These are phyloP conservation scores for Pseudogymnoascus sp. DNA, from an alignment of 2,329 filamentous ascomycete species.

Conservation along the genomic window DNA sequence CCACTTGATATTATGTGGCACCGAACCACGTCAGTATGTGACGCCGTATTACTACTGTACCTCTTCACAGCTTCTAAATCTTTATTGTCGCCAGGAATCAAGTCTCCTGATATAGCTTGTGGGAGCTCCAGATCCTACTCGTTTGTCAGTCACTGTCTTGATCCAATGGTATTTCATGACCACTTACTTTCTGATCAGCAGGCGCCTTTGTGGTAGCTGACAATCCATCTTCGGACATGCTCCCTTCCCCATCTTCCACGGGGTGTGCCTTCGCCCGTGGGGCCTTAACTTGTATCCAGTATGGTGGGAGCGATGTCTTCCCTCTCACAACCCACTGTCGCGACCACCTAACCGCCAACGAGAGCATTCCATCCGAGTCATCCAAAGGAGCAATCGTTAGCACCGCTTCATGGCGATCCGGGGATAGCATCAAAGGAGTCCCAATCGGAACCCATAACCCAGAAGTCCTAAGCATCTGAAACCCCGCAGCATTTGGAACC, in stretches of 20 bases:
- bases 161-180: too few species aligned
- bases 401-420: slow-evolving; percentile 43
- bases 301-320: slow-evolving; percentile 49
- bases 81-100: neutral
- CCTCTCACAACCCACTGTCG: slow-evolving; percentile 48
- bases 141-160: neutral
- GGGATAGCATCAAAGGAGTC: slow-evolving; percentile 49
- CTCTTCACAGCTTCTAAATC: neutral
- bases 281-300: slow-evolving; percentile 50
- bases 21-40: neutral
- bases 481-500: slow-evolving; percentile 52
- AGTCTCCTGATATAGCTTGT: neutral
- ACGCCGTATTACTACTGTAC: neutral
- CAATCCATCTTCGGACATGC: neutral
- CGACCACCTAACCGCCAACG: slow-evolving; percentile 51
- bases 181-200: neutral
- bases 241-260: neutral
- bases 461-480: slow-evolving; percentile 49
- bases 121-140: neutral
- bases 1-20: slow-evolving; percentile 9
- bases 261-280: slow-evolving; percentile 16
- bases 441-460: slow-evolving; percentile 57
- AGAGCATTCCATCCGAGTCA: slow-evolving; percentile 56
- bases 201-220: neutral
- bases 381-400: slow-evolving; percentile 50